Evolutionary conservation across 148 eudicot genomes (phyloP), one percentile per base, ranked within the genome.

Genomic region (Chenopodium formosanum): DNA sequence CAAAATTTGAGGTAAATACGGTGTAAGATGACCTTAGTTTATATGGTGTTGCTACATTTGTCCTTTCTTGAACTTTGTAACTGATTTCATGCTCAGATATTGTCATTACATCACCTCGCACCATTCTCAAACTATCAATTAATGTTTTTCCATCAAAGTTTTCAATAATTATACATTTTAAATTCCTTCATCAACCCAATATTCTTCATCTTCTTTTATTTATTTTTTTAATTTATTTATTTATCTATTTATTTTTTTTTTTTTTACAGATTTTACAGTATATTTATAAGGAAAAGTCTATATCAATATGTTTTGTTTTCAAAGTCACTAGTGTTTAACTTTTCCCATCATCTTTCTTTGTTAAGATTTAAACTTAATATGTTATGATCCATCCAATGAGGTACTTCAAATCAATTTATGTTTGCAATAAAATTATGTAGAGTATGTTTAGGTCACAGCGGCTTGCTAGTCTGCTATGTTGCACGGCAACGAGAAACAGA

Each of bases 1-100:
- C 98, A 94, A 84, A 94, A 94, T 77, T 85, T 94, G 86, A 94
- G 98, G 98, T 94, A 79, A 83, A 14, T 27, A 52, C 52, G 4
- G 75, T 16, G 44, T 63, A 37, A 52, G n/a, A 46, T 40, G 44
- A 44, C 14, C 12, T 66, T 11, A 20, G 19, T 34, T 23, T 37
- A 31, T 72, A 44, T 31, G 37, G 0, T 48, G 23, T 9, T 72
- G 81, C 67, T 73, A 52, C 3, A 68, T 70, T 70, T 70, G n/a
- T 46, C 40, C 40, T 68, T 17, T 73, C 19, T 69, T 66, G 77
- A 50, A 67, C 48, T 23, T 19, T 22, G 53, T 70, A 14, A 34
- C 17, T 8, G 60, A 20, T 46, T 76, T 34, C 56, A 65, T 63
- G 10, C 53, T 32, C 19, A 6, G 14, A 60, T 34, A 14, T 16